Base-by-base conservation (phyloP, 768 basidiomycete species). In the Amanita subjunquillea region DNA sequence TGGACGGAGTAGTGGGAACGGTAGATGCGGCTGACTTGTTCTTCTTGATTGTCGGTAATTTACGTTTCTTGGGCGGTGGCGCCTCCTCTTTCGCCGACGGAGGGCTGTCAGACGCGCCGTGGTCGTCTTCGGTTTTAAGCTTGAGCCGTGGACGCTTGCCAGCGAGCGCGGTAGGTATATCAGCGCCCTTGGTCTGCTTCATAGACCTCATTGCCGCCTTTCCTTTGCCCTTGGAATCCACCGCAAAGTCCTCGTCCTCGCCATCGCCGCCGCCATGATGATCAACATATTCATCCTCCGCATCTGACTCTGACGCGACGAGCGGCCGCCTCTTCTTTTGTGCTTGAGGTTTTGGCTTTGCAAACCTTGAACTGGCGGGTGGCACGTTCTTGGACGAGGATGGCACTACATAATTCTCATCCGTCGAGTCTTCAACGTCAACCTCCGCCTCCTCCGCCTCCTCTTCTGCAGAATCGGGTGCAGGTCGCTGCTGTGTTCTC, bases 41-140 rank as follows among this genome's bases (percentile, higher is more conserved):
- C 67, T 85, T 84, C 69, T 77, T 84, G 55, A 85, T 85, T n/a
- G 76, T 67, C 0, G 83, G 82, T 20, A 83, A 70, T 61, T 85
- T 87, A 37, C 71, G 75, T 62, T 82, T 85, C 69, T 78, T 83
- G n/a, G 65, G 61, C n/a, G 69, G 68, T 17, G 71, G 64, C 7
- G 61, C 54, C 23, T 65, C 60, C 9, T 70, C 70, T 32, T 68
- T 69, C 38, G 56, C 55, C 17, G 56, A 60, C 22, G 66, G 56
- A 47, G 69, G 43, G 27, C 49, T 50, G 23, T 50, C 49, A 8
- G 49, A 27, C 13, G 29, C 54, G 3, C 57, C 50, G 12, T 44
- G 56, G 9, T 56, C 57, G 30, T 43, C 47, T 3, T 65, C 60
- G 30, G 57, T 62, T 42, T 68, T 67, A 6, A 58, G 59, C 25